These are phyloP conservation scores for Veloporphyrellus conicus DNA, from an alignment of 1,284 basidiomycete species.

Conservation along the genomic window DNA sequence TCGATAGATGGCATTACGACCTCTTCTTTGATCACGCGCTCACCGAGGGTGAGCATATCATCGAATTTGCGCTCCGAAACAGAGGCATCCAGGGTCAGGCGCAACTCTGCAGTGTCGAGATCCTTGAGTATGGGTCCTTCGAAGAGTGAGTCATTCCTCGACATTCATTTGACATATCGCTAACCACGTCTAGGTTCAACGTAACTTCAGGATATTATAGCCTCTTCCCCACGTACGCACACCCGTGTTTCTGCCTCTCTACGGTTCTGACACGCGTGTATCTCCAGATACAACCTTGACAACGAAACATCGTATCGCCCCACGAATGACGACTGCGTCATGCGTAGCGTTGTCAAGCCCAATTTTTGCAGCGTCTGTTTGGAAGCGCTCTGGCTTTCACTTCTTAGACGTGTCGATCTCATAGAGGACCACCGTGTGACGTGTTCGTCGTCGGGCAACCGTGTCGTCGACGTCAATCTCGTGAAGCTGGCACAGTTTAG, in stretches of 20 bases:
- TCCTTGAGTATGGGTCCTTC: slow-evolving; percentile 70
- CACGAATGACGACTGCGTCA: slow-evolving; percentile 81
- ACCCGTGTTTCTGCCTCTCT: background rate
- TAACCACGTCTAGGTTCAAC: slow-evolving; percentile 53
- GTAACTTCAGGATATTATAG: slow-evolving; percentile 58
- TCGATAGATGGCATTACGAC: slow-evolving; percentile 74
- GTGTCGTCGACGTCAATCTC: slow-evolving; percentile 42
- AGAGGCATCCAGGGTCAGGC: slow-evolving; percentile 51
- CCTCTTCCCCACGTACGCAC: slow-evolving; percentile 67
- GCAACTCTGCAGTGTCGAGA: slow-evolving; percentile 72
- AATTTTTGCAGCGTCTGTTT: slow-evolving; percentile 75
- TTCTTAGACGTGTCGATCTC: slow-evolving; percentile 55
- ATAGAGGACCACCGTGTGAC: slow-evolving; percentile 48
- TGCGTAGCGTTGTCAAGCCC: slow-evolving; percentile 69
- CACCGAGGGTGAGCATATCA: slow-evolving; percentile 46
- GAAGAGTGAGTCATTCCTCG: slow-evolving; percentile 47
- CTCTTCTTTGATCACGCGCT: slow-evolving; percentile 42
- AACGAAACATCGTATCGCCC: slow-evolving; percentile 68
- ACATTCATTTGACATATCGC: background rate
- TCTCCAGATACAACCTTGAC: slow-evolving; percentile 51
- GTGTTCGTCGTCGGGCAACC: slow-evolving; percentile 7
- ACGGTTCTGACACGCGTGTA: background rate
- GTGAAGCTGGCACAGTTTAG: slow-evolving; percentile 61
- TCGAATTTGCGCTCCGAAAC: slow-evolving; percentile 57
- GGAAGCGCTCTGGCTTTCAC: slow-evolving; percentile 67